These are phyloP conservation scores for Trebouxia sp. DNA, from an alignment of 139 green algal species.

Conservation along the genomic window DNA sequence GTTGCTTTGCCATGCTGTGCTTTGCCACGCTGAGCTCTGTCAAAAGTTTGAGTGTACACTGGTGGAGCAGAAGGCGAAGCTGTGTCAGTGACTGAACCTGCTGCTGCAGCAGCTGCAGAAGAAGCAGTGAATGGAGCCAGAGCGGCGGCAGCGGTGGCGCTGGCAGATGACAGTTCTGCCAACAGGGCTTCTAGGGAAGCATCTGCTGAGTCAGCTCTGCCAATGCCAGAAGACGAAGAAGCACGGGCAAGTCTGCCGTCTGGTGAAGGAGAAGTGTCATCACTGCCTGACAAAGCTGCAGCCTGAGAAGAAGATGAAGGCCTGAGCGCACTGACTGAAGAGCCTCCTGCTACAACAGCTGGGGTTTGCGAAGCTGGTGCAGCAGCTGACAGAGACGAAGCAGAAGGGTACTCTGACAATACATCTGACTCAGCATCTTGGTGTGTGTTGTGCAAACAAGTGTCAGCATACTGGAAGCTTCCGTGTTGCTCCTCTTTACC, in stretches of 20 bases:
- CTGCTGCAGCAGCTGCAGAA: background rate
- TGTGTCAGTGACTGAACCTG: too few species aligned
- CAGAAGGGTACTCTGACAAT: too few species aligned
- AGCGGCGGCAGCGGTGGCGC: slow-evolving; percentile 16
- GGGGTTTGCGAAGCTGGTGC: too few species aligned
- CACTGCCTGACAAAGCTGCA: background rate
- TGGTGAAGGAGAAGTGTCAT: background rate
- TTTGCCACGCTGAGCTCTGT: background rate
- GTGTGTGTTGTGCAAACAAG: too few species aligned
- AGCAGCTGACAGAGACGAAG: too few species aligned
- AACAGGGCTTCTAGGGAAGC: slow-evolving; percentile 15
- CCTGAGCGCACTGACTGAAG: too few species aligned
- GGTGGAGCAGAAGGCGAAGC: background rate
- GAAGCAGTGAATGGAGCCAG: slow-evolving; percentile 6
- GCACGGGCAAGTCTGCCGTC: background rate
- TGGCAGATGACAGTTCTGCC: slow-evolving; percentile 27
- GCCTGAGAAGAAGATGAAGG: slow-evolving; percentile 2
- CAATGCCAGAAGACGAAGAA: slow-evolving; percentile 3
- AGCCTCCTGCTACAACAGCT: too few species aligned
- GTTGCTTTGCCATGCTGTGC: background rate
- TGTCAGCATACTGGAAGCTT: too few species aligned
- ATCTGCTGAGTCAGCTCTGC: slow-evolving; percentile 6
- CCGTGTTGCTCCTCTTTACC: too few species aligned
- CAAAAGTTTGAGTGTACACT: background rate
- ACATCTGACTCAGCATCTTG: too few species aligned